These are phyloP conservation scores for Trypanosoma avium DNA, from an alignment of 208 protist genomes.

Conservation along the genomic window DNA sequence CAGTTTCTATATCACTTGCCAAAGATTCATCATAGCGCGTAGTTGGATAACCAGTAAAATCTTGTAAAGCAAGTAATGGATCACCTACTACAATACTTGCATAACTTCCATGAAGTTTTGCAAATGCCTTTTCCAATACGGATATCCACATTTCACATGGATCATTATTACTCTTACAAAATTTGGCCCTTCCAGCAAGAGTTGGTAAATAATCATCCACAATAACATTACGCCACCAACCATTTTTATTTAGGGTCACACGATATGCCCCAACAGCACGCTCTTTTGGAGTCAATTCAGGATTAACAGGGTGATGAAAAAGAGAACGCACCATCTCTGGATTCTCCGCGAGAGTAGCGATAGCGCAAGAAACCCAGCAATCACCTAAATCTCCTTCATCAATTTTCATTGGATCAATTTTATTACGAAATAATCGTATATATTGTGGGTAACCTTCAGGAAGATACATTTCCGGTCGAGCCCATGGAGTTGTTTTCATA, in stretches of 20 bases:
- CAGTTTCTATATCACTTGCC: conserved; percentile 3
- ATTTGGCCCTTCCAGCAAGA: conserved; percentile 38
- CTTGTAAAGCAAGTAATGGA: conserved; percentile 51
- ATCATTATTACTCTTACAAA: conserved; percentile 46
- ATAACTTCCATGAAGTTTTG: conserved; percentile 85
- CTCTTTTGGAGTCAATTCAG: conserved; percentile 40
- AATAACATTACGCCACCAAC: conserved; percentile 71
- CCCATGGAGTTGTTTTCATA: conserved; percentile 28
- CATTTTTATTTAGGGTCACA: conserved; percentile 70
- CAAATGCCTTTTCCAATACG: conserved; percentile 88
- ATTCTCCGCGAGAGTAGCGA: conserved; percentile 58
- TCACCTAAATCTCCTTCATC: conserved; percentile 52
- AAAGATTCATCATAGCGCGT: conserved; percentile 30
- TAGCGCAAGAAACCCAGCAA: conserved; percentile 67
- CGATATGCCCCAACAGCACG: conserved; percentile 52
- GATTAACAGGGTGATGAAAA: conserved; percentile 61
- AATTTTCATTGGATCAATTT: conserved; percentile 29
- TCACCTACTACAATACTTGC: conserved; percentile 62
- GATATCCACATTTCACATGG: conserved; percentile 79
- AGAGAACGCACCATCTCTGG: conserved; percentile 43
- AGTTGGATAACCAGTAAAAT: conserved; percentile 54
- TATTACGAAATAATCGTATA: conserved; percentile 30
- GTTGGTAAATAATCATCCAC: conserved; percentile 83
- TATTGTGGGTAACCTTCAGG: neutral
- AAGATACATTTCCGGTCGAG: conserved; percentile 34